Percentiles rank a stretch among this genome's conserved stretches.
phyloP scores from a whole-genome alignment of 2,329 filamentous ascomycete genomes.

The Fusarium sp. region DNA sequence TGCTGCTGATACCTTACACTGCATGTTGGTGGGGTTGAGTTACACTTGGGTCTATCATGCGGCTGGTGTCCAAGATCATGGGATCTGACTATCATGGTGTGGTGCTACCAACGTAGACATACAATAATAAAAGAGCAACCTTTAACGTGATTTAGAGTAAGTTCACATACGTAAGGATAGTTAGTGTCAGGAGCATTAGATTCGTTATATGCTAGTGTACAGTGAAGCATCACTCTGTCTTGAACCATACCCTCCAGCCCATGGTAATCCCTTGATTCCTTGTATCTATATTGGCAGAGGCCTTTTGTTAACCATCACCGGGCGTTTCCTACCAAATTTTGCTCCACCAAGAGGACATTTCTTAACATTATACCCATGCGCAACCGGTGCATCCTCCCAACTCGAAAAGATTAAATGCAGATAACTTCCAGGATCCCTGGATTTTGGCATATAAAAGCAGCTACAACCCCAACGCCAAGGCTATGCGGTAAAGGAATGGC shows the following conservation, averaged over 20 bases:
- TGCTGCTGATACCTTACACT: conserved; percentile 32
- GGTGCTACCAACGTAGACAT: neutral
- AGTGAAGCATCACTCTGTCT: conserved; percentile 26
- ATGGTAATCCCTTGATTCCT: conserved; percentile 7
- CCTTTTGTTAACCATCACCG: conserved; percentile 18
- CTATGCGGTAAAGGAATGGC: conserved; percentile 49
- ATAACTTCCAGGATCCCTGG: conserved; percentile 32
- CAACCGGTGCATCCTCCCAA: conserved; percentile 24
- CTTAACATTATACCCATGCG: conserved; percentile 37
- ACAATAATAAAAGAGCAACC: neutral
- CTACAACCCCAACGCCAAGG: conserved; percentile 45
- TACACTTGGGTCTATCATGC: conserved; percentile 37
- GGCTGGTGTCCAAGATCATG: conserved; percentile 38
- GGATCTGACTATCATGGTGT: conserved; percentile 18
- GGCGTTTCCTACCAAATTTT: conserved; percentile 31
- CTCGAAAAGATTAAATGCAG: conserved; percentile 39
- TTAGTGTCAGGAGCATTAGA: conserved; percentile 40
- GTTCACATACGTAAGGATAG: conserved; percentile 1
- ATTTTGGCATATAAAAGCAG: conserved; percentile 31
- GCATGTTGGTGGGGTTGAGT: conserved; percentile 41
- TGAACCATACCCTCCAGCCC: conserved; percentile 4
- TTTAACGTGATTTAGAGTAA: no score
- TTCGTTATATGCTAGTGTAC: conserved; percentile 47
- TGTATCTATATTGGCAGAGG: conserved; percentile 25
- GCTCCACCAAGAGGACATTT: conserved; percentile 27